phyloP scores from a whole-genome alignment of 2,329 filamentous ascomycete genomes.

The Colletotrichum euphorbiae region DNA sequence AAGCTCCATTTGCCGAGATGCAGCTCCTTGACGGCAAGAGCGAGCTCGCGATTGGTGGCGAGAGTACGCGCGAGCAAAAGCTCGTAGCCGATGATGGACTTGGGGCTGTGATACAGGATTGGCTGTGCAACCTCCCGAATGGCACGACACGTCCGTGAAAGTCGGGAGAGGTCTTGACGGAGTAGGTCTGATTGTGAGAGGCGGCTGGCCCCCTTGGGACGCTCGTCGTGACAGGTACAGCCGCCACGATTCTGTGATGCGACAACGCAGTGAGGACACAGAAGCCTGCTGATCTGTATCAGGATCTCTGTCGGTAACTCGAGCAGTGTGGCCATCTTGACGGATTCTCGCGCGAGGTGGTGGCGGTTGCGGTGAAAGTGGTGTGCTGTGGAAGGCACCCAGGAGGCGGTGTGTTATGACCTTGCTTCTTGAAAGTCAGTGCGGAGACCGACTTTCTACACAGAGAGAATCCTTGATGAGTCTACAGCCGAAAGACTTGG shows the following conservation, averaged over 20 bases:
- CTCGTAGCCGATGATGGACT: neutral
- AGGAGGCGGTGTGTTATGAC: too few species aligned
- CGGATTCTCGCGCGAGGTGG: neutral
- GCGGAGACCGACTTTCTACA: too few species aligned
- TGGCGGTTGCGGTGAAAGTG: neutral
- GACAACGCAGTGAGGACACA: slow-evolving; percentile 20
- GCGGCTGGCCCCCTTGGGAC: neutral
- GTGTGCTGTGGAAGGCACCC: too few species aligned
- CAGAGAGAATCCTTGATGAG: too few species aligned
- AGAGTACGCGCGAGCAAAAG: slow-evolving; percentile 12
- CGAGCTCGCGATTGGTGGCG: slow-evolving; percentile 11
- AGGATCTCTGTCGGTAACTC: slow-evolving; percentile 12
- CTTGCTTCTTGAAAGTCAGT: too few species aligned
- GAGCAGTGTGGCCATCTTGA: slow-evolving; percentile 1
- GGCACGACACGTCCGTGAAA: slow-evolving; percentile 2
- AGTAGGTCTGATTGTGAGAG: slow-evolving; percentile 10
- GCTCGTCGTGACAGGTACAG: slow-evolving; percentile 15
- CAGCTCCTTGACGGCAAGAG: neutral
- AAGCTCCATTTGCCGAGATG: slow-evolving; percentile 8
- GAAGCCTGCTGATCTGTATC: slow-evolving; percentile 1
- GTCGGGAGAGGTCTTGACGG: neutral
- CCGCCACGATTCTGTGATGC: neutral
- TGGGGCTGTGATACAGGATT: slow-evolving; percentile 16
- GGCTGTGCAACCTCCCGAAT: slow-evolving; percentile 2
- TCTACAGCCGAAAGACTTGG: too few species aligned